Percentiles rank a stretch among this genome's conserved stretches.
Conservation (phyloP, 805 yeast genomes). For the Wickerhamiella lipophila region DNA sequence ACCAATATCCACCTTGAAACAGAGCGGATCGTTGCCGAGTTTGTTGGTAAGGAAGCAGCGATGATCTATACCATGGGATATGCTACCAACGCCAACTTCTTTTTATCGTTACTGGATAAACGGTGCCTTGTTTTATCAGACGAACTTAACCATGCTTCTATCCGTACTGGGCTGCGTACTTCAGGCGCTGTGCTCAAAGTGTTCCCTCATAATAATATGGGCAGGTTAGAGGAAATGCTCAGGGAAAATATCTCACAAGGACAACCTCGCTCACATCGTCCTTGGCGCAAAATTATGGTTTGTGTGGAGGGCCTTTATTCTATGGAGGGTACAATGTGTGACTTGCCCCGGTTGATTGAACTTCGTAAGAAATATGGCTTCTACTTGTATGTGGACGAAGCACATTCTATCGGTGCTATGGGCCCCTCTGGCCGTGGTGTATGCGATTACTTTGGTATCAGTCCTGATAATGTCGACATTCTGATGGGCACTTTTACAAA, state of each 20-base stretch:
- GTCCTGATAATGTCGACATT: conserved; percentile 65
- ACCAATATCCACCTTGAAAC: conserved; percentile 60
- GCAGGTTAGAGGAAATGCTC: conserved; percentile 56
- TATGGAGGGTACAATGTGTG: conserved; percentile 63
- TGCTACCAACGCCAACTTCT: conserved; percentile 84
- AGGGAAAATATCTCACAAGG: conserved; percentile 85
- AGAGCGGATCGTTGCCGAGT: conserved; percentile 66
- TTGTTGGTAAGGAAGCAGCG: conserved; percentile 83
- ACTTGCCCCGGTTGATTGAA: conserved; percentile 61
- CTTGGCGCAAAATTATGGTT: conserved; percentile 70
- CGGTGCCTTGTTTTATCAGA: conserved; percentile 87
- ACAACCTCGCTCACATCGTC: conserved; percentile 88
- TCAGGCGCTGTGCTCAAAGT: conserved; percentile 89
- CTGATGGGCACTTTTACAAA: conserved; percentile 97
- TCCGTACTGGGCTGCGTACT: conserved; percentile 84
- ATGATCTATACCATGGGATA: conserved; percentile 87
- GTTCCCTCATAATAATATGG: conserved; percentile 86
- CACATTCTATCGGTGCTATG: conserved; percentile 97
- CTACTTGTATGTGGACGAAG: conserved; percentile 88
- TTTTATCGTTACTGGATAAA: conserved; percentile 69
- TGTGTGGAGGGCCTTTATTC: conserved; percentile 89
- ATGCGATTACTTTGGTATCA: conserved; percentile 79
- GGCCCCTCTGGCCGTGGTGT: conserved; percentile 92
- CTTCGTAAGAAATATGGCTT: conserved; percentile 76
- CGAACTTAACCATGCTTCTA: conserved; percentile 89